Percentiles rank a stretch among this genome's conserved stretches.
Evolutionary conservation across 495 filamentous ascomycete species (phyloP).

Genomic region (Thermochaetoides thermophila): DNA sequence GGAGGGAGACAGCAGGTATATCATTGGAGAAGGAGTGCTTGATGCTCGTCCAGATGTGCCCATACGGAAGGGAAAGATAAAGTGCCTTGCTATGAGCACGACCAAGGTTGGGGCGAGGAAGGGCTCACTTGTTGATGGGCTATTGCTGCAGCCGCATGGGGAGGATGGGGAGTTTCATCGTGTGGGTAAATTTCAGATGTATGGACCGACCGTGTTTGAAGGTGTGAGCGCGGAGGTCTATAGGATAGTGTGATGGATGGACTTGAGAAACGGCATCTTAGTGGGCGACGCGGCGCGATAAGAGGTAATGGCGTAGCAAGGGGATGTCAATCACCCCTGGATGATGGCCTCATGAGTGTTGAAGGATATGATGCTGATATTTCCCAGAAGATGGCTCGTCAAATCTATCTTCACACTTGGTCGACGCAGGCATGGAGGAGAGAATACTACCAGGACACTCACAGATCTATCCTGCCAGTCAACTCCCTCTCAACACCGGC

Average conservation of each 20-base stretch:
- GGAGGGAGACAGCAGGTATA: not conserved
- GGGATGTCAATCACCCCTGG: too few relatives aligned
- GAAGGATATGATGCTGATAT: too few relatives aligned
- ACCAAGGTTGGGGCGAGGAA: not conserved
- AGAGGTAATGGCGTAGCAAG: not conserved
- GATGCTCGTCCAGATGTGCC: not conserved
- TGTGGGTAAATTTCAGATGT: not conserved
- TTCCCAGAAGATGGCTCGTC: too few relatives aligned
- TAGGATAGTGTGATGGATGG: not conserved
- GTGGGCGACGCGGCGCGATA: too few relatives aligned
- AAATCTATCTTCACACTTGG: too few relatives aligned
- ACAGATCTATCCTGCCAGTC: too few relatives aligned
- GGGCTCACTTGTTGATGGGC: not conserved
- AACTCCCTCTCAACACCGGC: too few relatives aligned
- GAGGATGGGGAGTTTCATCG: not conserved
- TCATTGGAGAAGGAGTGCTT: not conserved
- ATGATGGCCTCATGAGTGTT: too few relatives aligned
- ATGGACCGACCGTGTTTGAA: not conserved
- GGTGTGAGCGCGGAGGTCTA: not conserved
- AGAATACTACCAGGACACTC: too few relatives aligned
- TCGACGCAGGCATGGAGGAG: too few relatives aligned
- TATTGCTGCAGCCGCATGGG: not conserved
- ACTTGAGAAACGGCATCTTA: too few relatives aligned
- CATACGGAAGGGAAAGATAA: not conserved
- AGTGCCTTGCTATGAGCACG: not conserved